Evolutionary conservation across 2,329 filamentous ascomycete species (phyloP).

Genomic region (Alternaria sp.): DNA sequence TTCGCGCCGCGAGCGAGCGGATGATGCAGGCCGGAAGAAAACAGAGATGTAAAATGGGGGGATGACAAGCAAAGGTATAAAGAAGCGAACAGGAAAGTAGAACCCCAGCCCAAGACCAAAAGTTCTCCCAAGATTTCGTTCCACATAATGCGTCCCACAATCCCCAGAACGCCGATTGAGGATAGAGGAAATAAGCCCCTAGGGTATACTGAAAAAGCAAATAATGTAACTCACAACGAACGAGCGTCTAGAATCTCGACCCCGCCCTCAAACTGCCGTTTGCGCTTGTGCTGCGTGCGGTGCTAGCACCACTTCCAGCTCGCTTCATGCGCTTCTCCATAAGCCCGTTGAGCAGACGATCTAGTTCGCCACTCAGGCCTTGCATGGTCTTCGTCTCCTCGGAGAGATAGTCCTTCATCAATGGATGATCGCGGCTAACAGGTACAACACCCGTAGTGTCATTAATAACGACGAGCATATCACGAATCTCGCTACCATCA

Average conservation of each 20-base stretch:
- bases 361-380: constrained; percentile 88
- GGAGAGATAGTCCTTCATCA: constrained; percentile 79
- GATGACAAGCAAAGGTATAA: not conserved
- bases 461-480: constrained; percentile 89
- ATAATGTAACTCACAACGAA: not conserved
- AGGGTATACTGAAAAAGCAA: constrained; percentile 12
- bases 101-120: not conserved
- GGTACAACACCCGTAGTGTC: constrained; percentile 85
- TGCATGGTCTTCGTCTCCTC: constrained; percentile 86
- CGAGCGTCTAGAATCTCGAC: not conserved
- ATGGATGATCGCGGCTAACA: constrained; percentile 81
- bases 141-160: not conserved
- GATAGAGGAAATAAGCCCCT: not conserved
- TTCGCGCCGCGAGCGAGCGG: not conserved
- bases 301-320: constrained; percentile 16
- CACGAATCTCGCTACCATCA: constrained; percentile 84
- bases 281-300: constrained; percentile 9
- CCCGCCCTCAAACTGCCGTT: constrained; percentile 13
- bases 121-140: constrained; percentile 1
- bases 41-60: not conserved
- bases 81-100: not conserved
- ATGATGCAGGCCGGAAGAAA: not conserved
- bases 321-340: constrained; percentile 58
- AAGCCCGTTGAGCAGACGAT: constrained; percentile 85
- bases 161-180: not conserved